These are phyloP conservation scores for Dendryphion nanum DNA, from an alignment of 2,329 filamentous ascomycete species.

Conservation along the genomic window DNA sequence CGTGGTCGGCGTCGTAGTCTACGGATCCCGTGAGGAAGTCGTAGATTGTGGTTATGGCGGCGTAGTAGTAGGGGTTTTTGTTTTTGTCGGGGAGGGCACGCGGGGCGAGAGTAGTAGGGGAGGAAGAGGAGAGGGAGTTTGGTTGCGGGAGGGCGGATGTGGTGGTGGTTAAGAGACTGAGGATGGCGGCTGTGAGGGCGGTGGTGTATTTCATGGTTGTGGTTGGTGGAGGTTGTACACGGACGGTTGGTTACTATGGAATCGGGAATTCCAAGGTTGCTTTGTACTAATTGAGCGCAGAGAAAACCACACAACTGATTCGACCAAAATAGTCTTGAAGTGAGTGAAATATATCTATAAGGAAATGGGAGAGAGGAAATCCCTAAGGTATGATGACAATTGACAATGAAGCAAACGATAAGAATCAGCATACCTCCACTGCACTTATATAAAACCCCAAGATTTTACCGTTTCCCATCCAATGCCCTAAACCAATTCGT, in stretches of 20 bases:
- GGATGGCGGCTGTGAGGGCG: not conserved
- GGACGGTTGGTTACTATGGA: no score
- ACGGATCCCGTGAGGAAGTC: no score
- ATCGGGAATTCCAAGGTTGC: no score
- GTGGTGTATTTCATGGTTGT: not conserved
- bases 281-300: not conserved
- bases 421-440: no score
- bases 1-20: no score
- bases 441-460: no score
- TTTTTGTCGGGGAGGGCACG: no score
- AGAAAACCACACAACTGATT: not conserved
- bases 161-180: not conserved
- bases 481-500: no score
- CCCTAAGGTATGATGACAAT: not conserved
- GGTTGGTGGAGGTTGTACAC: not conserved
- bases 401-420: not conserved
- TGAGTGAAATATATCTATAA: not conserved
- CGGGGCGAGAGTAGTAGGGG: no score
- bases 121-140: not conserved
- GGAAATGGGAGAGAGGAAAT: not conserved
- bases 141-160: not conserved
- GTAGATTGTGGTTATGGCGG: no score
- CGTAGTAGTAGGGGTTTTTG: no score
- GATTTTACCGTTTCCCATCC: no score
- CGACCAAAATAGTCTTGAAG: not conserved